Percentiles rank a stretch among this genome's conserved stretches.
Evolutionary conservation across 805 yeast genomes (phyloP).

Genomic region (Metschnikowia hibisci): DNA sequence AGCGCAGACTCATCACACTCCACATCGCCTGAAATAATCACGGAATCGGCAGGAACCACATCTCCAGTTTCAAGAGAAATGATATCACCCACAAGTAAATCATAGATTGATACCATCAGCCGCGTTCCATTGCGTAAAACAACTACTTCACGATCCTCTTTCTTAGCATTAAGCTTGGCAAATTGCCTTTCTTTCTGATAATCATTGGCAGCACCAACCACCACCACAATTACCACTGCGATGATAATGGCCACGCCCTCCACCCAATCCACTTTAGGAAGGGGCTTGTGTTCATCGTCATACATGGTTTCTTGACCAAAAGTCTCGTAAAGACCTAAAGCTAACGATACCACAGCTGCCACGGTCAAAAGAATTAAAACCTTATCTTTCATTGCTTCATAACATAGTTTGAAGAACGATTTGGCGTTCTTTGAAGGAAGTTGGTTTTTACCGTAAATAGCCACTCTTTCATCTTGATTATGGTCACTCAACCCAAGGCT

Average conservation of each 20-base stretch:
- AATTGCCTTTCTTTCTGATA: constrained; percentile 95
- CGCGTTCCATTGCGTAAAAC: constrained; percentile 74
- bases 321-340: constrained; percentile 87
- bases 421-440: constrained; percentile 73
- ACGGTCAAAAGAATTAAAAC: constrained; percentile 76
- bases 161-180: constrained; percentile 79
- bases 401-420: constrained; percentile 62
- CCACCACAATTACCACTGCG: constrained; percentile 84
- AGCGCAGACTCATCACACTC: constrained; percentile 90
- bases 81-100: constrained; percentile 83
- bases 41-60: constrained; percentile 83
- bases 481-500: constrained; percentile 39
- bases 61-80: constrained; percentile 88
- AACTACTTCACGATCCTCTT: constrained; percentile 75
- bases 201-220: constrained; percentile 94
- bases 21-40: constrained; percentile 68
- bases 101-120: constrained; percentile 62
- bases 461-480: constrained; percentile 37
- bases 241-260: constrained; percentile 97
- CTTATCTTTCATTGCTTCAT: constrained; percentile 86
- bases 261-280: constrained; percentile 94
- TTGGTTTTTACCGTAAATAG: constrained; percentile 62
- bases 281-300: constrained; percentile 71
- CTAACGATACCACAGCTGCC: constrained; percentile 87
- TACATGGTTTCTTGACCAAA: constrained; percentile 76